Conservation (phyloP, 345 rosid genomes). For the Acer negundo region DNA sequence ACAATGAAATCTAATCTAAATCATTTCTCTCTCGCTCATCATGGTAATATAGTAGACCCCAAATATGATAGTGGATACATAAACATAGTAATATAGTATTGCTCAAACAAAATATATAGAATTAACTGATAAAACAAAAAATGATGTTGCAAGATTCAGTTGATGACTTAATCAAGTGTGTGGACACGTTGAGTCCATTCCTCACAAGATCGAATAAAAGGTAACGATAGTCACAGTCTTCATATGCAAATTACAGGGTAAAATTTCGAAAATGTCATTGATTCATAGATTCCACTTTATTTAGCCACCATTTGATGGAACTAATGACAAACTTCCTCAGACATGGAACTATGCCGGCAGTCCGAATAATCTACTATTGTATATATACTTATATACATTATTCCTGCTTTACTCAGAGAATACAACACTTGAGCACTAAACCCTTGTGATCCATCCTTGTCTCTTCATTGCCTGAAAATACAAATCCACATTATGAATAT, state of each 20-base stretch:
- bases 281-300: slow-evolving; percentile 31
- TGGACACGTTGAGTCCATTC: no score
- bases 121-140: no score
- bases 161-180: no score
- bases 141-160: no score
- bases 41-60: no score
- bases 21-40: no score
- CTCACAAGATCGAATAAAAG: neutral
- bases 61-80: no score
- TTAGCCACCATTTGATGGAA: slow-evolving; percentile 35
- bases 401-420: slow-evolving; percentile 46
- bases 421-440: slow-evolving; percentile 68
- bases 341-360: slow-evolving; percentile 27
- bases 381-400: slow-evolving; percentile 34
- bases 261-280: slow-evolving; percentile 9
- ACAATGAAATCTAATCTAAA: no score
- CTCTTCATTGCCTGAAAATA: slow-evolving; percentile 80
- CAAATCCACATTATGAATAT: neutral
- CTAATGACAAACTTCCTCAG: slow-evolving; percentile 26
- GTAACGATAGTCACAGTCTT: neutral
- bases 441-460: slow-evolving; percentile 84
- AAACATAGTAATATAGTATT: no score
- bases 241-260: neutral
- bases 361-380: slow-evolving; percentile 26
- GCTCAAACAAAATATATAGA: no score